Evolutionary conservation across 2,329 filamentous ascomycete species (phyloP).

Genomic region (Trichoderma simmonsii): DNA sequence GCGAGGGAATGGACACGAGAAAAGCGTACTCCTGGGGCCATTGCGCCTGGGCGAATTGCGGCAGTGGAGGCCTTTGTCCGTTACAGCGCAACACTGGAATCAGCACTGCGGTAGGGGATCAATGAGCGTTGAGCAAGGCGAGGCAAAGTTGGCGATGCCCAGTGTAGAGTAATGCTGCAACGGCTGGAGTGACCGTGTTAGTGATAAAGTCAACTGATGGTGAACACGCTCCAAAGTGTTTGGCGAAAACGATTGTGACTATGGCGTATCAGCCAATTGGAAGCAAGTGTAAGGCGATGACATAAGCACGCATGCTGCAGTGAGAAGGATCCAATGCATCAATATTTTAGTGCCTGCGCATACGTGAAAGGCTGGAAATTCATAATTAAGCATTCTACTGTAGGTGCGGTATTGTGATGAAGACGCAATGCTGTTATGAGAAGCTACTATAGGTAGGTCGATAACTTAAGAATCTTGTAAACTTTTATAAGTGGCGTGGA

Average conservation of each 20-base stretch:
- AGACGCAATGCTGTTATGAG: background rate
- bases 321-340: background rate
- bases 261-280: constrained; percentile 8
- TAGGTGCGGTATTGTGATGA: background rate
- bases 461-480: background rate
- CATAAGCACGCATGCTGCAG: constrained; percentile 8
- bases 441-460: background rate
- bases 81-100: background rate
- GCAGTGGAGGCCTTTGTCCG: background rate
- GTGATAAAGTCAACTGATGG: background rate
- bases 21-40: constrained; percentile 40
- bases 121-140: background rate
- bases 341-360: background rate
- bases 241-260: background rate
- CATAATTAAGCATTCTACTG: background rate
- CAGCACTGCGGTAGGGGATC: background rate
- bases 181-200: background rate
- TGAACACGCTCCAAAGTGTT: background rate
- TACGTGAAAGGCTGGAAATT: background rate
- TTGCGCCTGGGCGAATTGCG: constrained; percentile 23
- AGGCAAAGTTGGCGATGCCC: background rate
- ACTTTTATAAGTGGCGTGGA: background rate
- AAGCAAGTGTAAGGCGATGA: background rate
- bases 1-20: background rate
- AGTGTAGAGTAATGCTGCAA: background rate